Base-by-base conservation (phyloP, 345 rosid species). In the Salix purpurea region DNA sequence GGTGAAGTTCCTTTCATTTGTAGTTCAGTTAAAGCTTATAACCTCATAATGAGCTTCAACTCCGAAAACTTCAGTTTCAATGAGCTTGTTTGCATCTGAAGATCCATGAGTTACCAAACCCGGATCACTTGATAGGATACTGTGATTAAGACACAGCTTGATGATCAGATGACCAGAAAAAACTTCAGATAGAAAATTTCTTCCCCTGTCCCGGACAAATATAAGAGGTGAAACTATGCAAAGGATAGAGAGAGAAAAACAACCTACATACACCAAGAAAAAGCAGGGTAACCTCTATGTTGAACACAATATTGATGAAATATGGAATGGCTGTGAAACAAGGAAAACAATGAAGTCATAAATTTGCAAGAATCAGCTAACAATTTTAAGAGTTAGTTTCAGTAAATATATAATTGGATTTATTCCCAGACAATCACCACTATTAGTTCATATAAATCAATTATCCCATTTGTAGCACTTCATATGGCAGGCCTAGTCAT, bases 41-140 rank as follows among this genome's bases (percentile, higher is more conserved):
- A 88, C 88, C 87, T 90, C 79, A 42, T 80, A 46, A 19, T 71
- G 50, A 71, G 52, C 67, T 74, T 88, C 84, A 67, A 78, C 73
- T 39, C 54, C 75, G 44, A 75, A 39, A 54, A 28, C 71, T 69
- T 80, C 67, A 74, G 62, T 70, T 76, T 79, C 80, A 67, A 32
- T 66, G 18, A 68, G 76, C 69, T 73, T 42, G 11, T 78, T 82
- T 6, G 80, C 75, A 64, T 16, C 8, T 26, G 80, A 71, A 79
- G 85, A 75, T 69, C 71, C 80, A 28, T 60, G 9, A n/a, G 75
- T 46, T 66, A 83, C 83, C 5, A 76, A 46, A 81, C 94, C 89
- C 18, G 92, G 94, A 84, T 90, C 86, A 56, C 81, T 87, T 48
- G 79, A 78, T 44, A 87, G 72, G 44, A 90, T 87, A 67, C 92